Evolutionary conservation across 352 stramenopile genomes (phyloP).

Genomic region (Detonula confervacea): DNA sequence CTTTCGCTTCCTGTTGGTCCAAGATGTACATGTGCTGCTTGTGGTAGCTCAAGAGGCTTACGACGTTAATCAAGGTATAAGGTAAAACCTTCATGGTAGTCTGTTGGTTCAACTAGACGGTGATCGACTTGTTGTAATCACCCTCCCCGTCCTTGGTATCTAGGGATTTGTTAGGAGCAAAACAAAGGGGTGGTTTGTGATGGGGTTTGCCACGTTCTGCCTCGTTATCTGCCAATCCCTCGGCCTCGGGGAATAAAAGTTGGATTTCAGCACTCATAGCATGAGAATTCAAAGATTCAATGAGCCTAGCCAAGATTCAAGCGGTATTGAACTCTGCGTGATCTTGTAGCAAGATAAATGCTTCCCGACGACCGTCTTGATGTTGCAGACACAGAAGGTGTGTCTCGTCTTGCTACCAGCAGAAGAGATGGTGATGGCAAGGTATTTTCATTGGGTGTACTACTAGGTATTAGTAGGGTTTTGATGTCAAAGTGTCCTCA

Average conservation of each 20-base stretch:
- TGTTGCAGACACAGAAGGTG: too few species aligned
- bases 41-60: neutral
- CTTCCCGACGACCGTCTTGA: too few species aligned
- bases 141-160: neutral
- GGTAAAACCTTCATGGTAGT: neutral
- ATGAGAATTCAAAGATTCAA: too few species aligned
- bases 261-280: neutral
- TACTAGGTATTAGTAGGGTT: too few species aligned
- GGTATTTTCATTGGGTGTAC: too few species aligned
- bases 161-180: neutral
- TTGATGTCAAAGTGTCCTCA: too few species aligned
- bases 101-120: neutral
- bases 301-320: too few species aligned
- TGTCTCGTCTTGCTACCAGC: too few species aligned
- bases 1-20: neutral
- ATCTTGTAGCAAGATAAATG: too few species aligned
- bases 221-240: neutral
- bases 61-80: neutral
- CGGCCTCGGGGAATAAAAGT: neutral
- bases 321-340: too few species aligned
- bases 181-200: neutral
- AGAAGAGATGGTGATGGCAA: too few species aligned
- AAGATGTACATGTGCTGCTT: neutral
- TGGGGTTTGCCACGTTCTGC: neutral
- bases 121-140: neutral